A percentile compares a stretch with the other conserved stretches of the same genome.
phyloP scores from a whole-genome alignment of 306 rosid genomes.

The Astragalus glycyphyllos region DNA sequence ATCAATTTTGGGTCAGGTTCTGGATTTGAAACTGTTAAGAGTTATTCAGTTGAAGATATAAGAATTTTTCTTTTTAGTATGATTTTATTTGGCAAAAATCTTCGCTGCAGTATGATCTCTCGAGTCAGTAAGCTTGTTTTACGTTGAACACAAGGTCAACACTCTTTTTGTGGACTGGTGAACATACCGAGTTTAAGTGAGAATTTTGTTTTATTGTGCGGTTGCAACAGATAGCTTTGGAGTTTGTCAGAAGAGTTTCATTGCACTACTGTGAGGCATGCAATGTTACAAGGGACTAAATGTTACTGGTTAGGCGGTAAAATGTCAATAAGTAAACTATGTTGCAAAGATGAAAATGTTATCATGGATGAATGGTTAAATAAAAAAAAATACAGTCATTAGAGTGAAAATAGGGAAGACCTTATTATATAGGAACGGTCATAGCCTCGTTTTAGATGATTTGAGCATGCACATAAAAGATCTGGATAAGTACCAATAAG shows the following conservation, averaged over 20 bases:
- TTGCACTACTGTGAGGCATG: background rate
- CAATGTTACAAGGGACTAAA: too few relatives aligned
- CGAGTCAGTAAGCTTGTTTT: background rate
- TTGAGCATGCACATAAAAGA: background rate
- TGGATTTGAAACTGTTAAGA: constrained; percentile 11
- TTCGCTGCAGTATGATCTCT: constrained; percentile 19
- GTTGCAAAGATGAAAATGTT: too few relatives aligned
- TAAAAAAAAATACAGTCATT: too few relatives aligned
- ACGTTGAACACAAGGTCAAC: background rate
- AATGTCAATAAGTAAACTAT: too few relatives aligned
- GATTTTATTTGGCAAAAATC: background rate
- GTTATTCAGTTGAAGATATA: background rate
- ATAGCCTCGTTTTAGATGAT: too few relatives aligned
- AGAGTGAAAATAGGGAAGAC: too few relatives aligned
- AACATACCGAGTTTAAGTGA: background rate
- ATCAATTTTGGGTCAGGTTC: constrained; percentile 6
- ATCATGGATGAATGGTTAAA: too few relatives aligned
- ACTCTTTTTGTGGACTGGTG: background rate
- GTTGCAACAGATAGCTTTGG: constrained; percentile 5
- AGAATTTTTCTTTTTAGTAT: constrained; percentile 3
- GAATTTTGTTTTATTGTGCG: constrained; percentile 18
- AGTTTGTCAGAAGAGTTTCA: background rate
- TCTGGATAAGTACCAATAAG: background rate
- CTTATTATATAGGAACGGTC: too few relatives aligned
- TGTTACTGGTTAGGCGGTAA: too few relatives aligned